Evolutionary conservation across 106 monocot species (phyloP), one percentile per base, ranked within the genome.

Genomic region (Gastrodia elata): DNA sequence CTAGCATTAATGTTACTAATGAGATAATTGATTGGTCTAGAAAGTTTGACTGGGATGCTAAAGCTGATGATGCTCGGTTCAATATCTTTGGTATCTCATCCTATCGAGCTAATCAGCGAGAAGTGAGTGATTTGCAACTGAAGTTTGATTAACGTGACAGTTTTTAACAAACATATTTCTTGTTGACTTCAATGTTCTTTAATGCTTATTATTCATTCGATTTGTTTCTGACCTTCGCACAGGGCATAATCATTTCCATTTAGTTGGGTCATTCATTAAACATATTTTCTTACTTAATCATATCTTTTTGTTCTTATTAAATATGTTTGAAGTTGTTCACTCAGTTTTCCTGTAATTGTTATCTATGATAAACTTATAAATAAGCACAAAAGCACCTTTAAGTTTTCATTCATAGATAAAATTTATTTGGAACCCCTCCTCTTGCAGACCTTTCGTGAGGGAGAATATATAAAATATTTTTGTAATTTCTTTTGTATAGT

Each of bases 81-180:
- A 91, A 98, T 87, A 65, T 91, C 71, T 98, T 98, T 82, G 88
- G 98, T 20, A 89, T 98, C 44, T 75, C 88, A 2, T 88, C 82
- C 33, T 98, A 93, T 73, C 83, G 98, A 70, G 78, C 86, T 72
- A 98, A 98, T 87, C 98, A 98, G 73, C 59, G 88, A 76, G 85
- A 98, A 83, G 98, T 98, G 76, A 83, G 84, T 65, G 39, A 49
- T 61, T 30, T 34, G 27, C 72, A 55, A 40, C 20, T 36, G 30
- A 8, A 61, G 30, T 14, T n/a, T 57, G 4, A 57, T 57, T 61
- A 32, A 20, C 32, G 27, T 61, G 26, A 13, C 61, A 61, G 27
- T 58, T 11, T 11, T 32, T 14, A 61, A 28, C 30, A 10, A 61
- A 27, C 20, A 0, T 4, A 61, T 61, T 28, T 28, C 11, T 32